These are phyloP conservation scores for Ammopiptanthus mongolicus DNA, from an alignment of 306 rosid species.

Conservation along the genomic window DNA sequence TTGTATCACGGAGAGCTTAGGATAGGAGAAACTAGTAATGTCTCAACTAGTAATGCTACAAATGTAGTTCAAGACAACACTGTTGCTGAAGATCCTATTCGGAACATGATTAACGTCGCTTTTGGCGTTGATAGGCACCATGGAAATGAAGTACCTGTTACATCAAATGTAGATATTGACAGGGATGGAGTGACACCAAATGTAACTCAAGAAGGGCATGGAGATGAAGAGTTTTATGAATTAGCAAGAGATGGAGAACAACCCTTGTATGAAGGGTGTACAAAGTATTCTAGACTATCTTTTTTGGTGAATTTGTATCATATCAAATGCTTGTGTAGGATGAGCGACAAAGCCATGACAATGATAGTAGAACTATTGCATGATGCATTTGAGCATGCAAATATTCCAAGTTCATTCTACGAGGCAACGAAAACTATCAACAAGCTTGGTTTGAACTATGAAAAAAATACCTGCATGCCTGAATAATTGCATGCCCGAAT, in stretches of 20 bases:
- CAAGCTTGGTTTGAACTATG: neutral
- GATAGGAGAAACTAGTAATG: no score
- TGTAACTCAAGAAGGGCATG: neutral
- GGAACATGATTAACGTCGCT: neutral
- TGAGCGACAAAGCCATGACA: no score
- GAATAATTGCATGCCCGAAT: neutral
- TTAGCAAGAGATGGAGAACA: neutral
- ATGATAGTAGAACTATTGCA: no score
- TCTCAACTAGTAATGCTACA: no score
- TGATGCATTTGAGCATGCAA: no score
- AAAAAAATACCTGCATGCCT: neutral
- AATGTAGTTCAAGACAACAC: no score
- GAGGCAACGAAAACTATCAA: neutral
- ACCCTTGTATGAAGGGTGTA: neutral
- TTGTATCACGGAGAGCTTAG: no score
- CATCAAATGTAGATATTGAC: no score
- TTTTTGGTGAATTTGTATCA: no score
- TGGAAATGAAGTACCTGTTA: neutral
- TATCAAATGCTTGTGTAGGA: no score
- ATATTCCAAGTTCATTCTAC: no score
- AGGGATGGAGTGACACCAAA: no score
- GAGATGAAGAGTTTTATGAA: neutral
- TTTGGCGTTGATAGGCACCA: neutral
- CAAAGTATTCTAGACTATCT: neutral
- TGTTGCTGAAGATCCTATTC: neutral